Conservation (phyloP, 148 eudicot species). For the Spergularia marina region DNA sequence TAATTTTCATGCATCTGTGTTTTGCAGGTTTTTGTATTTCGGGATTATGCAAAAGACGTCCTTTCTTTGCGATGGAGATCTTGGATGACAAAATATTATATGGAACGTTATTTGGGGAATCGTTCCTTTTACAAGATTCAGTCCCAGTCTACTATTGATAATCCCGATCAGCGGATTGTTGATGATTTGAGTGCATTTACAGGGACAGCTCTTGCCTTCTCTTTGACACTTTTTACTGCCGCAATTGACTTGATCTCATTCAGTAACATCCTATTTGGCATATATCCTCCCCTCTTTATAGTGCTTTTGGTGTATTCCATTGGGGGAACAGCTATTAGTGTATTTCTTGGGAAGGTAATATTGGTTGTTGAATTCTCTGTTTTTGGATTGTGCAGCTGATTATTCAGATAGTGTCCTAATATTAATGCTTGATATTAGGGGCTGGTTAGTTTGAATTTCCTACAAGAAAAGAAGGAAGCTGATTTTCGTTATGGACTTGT, state of each 20-base stretch:
- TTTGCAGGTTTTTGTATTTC: slow-evolving; percentile 73
- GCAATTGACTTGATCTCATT: slow-evolving; percentile 82
- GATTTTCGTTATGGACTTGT: slow-evolving; percentile 95
- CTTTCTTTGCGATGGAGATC: slow-evolving; percentile 93
- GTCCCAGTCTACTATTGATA: slow-evolving; percentile 83
- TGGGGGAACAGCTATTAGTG: slow-evolving; percentile 79
- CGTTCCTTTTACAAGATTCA: slow-evolving; percentile 81
- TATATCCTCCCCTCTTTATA: slow-evolving; percentile 84
- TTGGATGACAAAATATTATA: slow-evolving; percentile 89
- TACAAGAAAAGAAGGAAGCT: slow-evolving; percentile 96
- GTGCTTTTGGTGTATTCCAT: slow-evolving; percentile 77
- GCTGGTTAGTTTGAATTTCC: slow-evolving; percentile 65
- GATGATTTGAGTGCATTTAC: slow-evolving; percentile 93
- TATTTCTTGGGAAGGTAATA: slow-evolving; percentile 75
- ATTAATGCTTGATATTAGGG: slow-evolving; percentile 44
- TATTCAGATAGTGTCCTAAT: background rate
- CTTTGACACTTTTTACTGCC: slow-evolving; percentile 82
- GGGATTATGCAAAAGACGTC: slow-evolving; percentile 85
- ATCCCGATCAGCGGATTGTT: slow-evolving; percentile 95
- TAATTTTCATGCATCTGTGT: slow-evolving; percentile 6
- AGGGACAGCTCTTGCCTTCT: slow-evolving; percentile 77
- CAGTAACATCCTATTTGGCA: slow-evolving; percentile 80
- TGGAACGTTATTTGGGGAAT: slow-evolving; percentile 74
- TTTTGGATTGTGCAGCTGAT: background rate
- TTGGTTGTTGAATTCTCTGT: background rate